Conservation (phyloP, 495 filamentous ascomycete genomes). For the Xylaria grammica region DNA sequence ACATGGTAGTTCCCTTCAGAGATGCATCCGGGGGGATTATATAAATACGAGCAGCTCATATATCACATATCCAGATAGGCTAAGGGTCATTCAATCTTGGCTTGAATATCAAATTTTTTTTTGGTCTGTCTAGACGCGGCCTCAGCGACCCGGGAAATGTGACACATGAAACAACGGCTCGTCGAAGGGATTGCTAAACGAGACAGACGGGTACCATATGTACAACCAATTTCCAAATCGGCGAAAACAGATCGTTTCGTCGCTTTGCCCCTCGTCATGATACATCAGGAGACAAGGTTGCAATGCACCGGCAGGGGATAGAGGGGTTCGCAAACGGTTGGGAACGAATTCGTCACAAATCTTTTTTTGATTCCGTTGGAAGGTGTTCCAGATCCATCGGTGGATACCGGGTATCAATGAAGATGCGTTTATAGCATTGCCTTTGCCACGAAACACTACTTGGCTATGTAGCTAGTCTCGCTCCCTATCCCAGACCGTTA, state of each 20-base stretch:
- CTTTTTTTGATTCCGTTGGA: conserved; percentile 16
- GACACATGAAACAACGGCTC: not conserved
- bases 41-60: not conserved
- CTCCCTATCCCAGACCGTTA: conserved; percentile 24
- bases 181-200: not conserved
- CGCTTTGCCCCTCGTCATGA: not conserved
- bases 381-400: conserved; percentile 6
- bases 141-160: not conserved
- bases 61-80: not conserved
- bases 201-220: not conserved
- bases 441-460: conserved; percentile 27
- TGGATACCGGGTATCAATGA: conserved; percentile 26
- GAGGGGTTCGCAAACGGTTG: not conserved
- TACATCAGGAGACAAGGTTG: not conserved
- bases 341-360: conserved; percentile 14
- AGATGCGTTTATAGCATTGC: conserved; percentile 25
- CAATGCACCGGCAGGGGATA: not conserved
- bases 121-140: not conserved
- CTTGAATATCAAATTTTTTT: not conserved
- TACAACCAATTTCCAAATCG: not conserved
- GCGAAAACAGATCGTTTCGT: not conserved
- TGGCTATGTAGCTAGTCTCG: conserved; percentile 25
- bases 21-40: not conserved
- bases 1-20: not conserved
- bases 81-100: not conserved